phyloP scores from a whole-genome alignment of 805 yeast species.

The Metschnikowia kunwiensis region DNA sequence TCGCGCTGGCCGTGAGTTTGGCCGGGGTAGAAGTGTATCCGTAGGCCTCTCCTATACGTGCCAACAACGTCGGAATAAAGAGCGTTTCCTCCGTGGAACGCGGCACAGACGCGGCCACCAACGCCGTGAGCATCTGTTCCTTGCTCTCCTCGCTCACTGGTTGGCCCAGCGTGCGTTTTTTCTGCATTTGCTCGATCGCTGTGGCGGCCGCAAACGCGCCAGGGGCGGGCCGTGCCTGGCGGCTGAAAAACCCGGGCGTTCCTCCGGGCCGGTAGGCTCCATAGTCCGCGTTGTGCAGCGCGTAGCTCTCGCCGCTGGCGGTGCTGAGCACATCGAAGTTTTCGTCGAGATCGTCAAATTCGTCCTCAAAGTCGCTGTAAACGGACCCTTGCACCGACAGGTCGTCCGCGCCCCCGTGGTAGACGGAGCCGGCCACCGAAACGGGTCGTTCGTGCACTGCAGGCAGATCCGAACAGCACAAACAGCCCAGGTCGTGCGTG shows the following conservation, averaged over 20 bases:
- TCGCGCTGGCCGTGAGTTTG: conserved; percentile 64
- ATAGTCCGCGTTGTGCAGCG: not conserved
- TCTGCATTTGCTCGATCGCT: conserved; percentile 53
- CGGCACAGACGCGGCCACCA: conserved; percentile 71
- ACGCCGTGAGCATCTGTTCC: conserved; percentile 36
- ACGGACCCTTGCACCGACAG: conserved; percentile 33
- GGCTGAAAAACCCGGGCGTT: conserved; percentile 5
- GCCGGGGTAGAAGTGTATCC: conserved; percentile 73
- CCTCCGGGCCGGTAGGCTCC: not conserved
- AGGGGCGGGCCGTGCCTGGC: conserved; percentile 59
- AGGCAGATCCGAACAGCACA: conserved; percentile 53
- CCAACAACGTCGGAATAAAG: conserved; percentile 68
- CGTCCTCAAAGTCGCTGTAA: conserved; percentile 43
- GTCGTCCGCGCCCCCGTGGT: conserved; percentile 35
- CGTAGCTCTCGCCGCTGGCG: conserved; percentile 27
- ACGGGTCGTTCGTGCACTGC: conserved; percentile 62
- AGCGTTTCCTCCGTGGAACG: conserved; percentile 76
- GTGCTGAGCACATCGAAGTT: conserved; percentile 26
- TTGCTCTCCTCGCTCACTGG: conserved; percentile 24
- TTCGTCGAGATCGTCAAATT: conserved; percentile 1
- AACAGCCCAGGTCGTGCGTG: conserved; percentile 38
- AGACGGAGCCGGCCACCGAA: conserved; percentile 61
- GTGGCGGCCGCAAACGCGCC: conserved; percentile 23
- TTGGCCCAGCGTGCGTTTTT: conserved; percentile 18
- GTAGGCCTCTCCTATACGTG: conserved; percentile 64